Percentiles rank a stretch among this genome's conserved stretches.
These are phyloP conservation scores for Boletus mariae DNA, from an alignment of 1,284 basidiomycete species.

Conservation along the genomic window DNA sequence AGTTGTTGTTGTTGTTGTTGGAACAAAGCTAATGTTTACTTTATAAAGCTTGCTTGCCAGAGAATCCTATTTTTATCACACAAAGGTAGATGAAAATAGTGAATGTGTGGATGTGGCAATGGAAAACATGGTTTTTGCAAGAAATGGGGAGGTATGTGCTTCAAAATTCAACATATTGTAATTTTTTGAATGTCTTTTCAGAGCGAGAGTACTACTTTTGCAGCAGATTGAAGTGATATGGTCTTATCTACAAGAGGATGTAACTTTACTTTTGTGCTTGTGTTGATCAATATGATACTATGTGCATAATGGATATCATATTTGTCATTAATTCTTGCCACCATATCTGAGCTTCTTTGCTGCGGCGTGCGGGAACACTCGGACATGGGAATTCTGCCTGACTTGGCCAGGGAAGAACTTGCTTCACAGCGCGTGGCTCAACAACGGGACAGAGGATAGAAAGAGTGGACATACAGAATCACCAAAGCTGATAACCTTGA, in stretches of 20 bases:
- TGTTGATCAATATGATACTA: no score
- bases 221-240: not conserved
- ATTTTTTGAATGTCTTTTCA: constrained; percentile 1
- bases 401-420: constrained; percentile 65
- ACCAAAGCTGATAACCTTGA: constrained; percentile 81
- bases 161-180: not conserved
- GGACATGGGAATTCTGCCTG: constrained; percentile 34
- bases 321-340: no score
- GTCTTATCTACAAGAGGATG: no score
- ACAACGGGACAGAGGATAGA: constrained; percentile 14
- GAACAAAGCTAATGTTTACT: not conserved
- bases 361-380: constrained; percentile 47
- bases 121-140: constrained; percentile 12
- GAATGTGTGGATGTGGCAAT: not conserved
- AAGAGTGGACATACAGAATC: constrained; percentile 57
- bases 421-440: constrained; percentile 17
- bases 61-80: constrained; percentile 23
- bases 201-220: not conserved
- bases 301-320: no score
- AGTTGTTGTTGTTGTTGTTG: not conserved
- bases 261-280: no score
- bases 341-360: no score
- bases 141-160: constrained; percentile 8
- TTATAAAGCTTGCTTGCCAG: constrained; percentile 24
- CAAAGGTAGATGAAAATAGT: not conserved